These are phyloP conservation scores for Cutaneotrichosporon sp. DNA, from an alignment of 1,284 basidiomycete species.

Conservation along the genomic window DNA sequence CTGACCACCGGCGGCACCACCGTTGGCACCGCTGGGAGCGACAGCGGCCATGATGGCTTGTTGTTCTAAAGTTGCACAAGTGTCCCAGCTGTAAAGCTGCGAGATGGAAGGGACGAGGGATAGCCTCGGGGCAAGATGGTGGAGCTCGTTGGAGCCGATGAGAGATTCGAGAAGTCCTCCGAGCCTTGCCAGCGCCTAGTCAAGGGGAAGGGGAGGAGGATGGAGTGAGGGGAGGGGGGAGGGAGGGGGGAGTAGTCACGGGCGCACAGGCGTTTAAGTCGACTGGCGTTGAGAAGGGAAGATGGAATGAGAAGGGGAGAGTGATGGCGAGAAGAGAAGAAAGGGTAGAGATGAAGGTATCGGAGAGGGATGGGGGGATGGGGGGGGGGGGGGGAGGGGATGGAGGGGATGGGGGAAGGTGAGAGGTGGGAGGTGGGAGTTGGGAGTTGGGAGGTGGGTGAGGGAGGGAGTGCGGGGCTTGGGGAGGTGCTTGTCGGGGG, in stretches of 20 bases:
- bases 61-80: not conserved
- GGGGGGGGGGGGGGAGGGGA: not conserved
- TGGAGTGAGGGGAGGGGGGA: not conserved
- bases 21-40: slow-evolving; percentile 28
- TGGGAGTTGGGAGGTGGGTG: not conserved
- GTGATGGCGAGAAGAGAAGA: slow-evolving; percentile 10
- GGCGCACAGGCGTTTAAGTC: slow-evolving; percentile 3
- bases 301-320: not conserved
- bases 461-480: not conserved
- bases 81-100: slow-evolving; percentile 1
- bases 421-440: not conserved
- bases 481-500: no score
- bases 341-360: slow-evolving; percentile 6
- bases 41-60: slow-evolving; percentile 33
- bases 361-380: not conserved
- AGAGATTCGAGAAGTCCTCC: not conserved
- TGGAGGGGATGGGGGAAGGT: no score
- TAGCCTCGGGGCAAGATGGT: slow-evolving; percentile 4
- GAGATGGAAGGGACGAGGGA: not conserved
- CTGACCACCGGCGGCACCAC: slow-evolving; percentile 26
- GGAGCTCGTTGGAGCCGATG: slow-evolving; percentile 5
- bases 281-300: not conserved
- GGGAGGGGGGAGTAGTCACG: not conserved
- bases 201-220: slow-evolving; percentile 3
- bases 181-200: slow-evolving; percentile 1